Evolutionary conservation across 2,329 filamentous ascomycete species (phyloP).

Genomic region (Akanthomyces dipterigenus): DNA sequence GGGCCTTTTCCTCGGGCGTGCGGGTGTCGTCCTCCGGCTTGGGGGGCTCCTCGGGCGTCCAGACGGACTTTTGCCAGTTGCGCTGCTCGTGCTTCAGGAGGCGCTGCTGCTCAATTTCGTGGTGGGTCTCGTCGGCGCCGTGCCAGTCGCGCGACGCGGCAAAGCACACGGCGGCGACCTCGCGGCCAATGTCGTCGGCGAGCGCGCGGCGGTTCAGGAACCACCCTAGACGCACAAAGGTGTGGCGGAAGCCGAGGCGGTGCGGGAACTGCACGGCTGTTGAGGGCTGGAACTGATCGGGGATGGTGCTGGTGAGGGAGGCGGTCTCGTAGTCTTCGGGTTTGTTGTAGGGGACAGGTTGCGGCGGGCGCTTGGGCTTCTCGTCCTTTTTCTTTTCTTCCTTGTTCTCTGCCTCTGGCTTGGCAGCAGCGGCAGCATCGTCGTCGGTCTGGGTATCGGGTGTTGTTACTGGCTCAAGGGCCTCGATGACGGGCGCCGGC

Average conservation of each 20-base stretch:
- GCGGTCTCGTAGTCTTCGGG: slow-evolving; percentile 65
- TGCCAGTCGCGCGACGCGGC: slow-evolving; percentile 47
- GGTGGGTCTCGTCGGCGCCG: slow-evolving; percentile 17
- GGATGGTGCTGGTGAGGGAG: slow-evolving; percentile 57
- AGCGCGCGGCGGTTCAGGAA: slow-evolving; percentile 79
- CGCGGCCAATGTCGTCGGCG: slow-evolving; percentile 81
- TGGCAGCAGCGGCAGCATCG: slow-evolving; percentile 14
- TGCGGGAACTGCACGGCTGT: slow-evolving; percentile 74
- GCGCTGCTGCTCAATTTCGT: slow-evolving; percentile 37
- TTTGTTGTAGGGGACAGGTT: slow-evolving; percentile 67
- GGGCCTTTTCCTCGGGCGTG: slow-evolving; percentile 37
- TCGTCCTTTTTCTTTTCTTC: slow-evolving; percentile 35
- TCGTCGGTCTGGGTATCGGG: slow-evolving; percentile 18
- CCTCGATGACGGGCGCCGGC: slow-evolving; percentile 20
- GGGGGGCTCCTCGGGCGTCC: slow-evolving; percentile 44
- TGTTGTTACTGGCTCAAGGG: slow-evolving; percentile 15
- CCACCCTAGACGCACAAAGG: slow-evolving; percentile 75
- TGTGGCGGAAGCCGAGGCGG: slow-evolving; percentile 86
- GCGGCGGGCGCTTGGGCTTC: slow-evolving; percentile 52
- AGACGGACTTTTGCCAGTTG: slow-evolving; percentile 79
- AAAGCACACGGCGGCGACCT: slow-evolving; percentile 81
- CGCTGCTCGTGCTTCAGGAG: slow-evolving; percentile 65
- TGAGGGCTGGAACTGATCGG: slow-evolving; percentile 65
- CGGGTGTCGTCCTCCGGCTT: slow-evolving; percentile 4
- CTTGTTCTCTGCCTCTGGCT: slow-evolving; percentile 27